Conservation (phyloP, 768 basidiomycete species). For the Lactifluus subvellereus region DNA sequence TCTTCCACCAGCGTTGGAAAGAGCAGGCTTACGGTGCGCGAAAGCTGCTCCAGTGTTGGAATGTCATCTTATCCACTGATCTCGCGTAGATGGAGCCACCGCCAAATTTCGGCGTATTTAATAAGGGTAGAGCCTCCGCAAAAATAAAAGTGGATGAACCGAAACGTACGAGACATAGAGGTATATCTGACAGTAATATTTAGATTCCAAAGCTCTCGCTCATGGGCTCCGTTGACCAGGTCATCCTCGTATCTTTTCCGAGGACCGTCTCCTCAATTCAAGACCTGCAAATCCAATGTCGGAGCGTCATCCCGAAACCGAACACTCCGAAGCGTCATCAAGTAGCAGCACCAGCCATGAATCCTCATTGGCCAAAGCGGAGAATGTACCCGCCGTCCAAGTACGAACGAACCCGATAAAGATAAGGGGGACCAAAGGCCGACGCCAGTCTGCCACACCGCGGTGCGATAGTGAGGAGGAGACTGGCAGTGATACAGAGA, state of each 20-base stretch:
- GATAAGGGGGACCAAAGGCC: background rate
- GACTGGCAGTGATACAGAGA: background rate
- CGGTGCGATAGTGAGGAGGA: background rate
- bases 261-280: slow-evolving; percentile 25
- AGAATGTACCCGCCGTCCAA: background rate
- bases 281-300: slow-evolving; percentile 1
- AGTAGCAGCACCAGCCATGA: background rate
- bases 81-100: slow-evolving; percentile 40
- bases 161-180: slow-evolving; percentile 30
- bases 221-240: slow-evolving; percentile 16
- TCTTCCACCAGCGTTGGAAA: slow-evolving; percentile 55
- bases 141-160: slow-evolving; percentile 32
- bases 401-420: background rate
- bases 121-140: slow-evolving; percentile 57
- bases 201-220: background rate
- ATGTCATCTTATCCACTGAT: background rate
- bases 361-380: background rate
- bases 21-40: slow-evolving; percentile 53
- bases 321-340: background rate
- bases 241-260: slow-evolving; percentile 25
- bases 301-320: background rate
- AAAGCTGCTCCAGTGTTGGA: background rate
- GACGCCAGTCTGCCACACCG: background rate
- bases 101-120: slow-evolving; percentile 51
- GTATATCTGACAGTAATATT: background rate